These are phyloP conservation scores for Ceratocystis harringtonii DNA, from an alignment of 2,329 filamentous ascomycete genomes.

Conservation along the genomic window DNA sequence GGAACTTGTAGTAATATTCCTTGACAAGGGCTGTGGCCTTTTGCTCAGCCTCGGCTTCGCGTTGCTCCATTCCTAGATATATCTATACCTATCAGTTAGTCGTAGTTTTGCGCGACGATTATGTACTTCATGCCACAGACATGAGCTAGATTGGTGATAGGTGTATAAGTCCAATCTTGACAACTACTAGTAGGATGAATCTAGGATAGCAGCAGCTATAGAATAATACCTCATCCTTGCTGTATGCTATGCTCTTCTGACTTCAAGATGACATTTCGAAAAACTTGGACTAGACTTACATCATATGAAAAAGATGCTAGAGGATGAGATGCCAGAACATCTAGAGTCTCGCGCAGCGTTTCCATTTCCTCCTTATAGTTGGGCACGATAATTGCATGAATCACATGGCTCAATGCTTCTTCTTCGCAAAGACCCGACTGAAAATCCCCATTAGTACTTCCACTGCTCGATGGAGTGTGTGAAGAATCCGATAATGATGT, in stretches of 20 bases:
- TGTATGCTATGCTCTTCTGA: not conserved
- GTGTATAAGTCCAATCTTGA: not conserved
- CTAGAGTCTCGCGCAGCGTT: constrained; percentile 51
- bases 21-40: constrained; percentile 50
- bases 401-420: constrained; percentile 30
- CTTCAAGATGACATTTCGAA: not conserved
- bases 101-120: not conserved
- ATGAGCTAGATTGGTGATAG: not conserved
- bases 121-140: not conserved
- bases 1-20: constrained; percentile 49
- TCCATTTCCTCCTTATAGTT: constrained; percentile 62
- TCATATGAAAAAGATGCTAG: constrained; percentile 51
- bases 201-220: not conserved
- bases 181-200: not conserved
- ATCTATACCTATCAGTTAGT: constrained; percentile 31
- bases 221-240: no score
- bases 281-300: constrained; percentile 33
- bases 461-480: constrained; percentile 32
- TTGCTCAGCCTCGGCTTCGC: constrained; percentile 43
- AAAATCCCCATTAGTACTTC: constrained; percentile 37
- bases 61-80: constrained; percentile 58
- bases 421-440: constrained; percentile 18
- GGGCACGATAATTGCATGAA: constrained; percentile 55
- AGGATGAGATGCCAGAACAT: constrained; percentile 52
- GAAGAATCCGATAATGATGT: not conserved